Evolutionary conservation across 306 rosid genomes (phyloP), one percentile per base, ranked within the genome.

Genomic region (Aeschynomene evenia): DNA sequence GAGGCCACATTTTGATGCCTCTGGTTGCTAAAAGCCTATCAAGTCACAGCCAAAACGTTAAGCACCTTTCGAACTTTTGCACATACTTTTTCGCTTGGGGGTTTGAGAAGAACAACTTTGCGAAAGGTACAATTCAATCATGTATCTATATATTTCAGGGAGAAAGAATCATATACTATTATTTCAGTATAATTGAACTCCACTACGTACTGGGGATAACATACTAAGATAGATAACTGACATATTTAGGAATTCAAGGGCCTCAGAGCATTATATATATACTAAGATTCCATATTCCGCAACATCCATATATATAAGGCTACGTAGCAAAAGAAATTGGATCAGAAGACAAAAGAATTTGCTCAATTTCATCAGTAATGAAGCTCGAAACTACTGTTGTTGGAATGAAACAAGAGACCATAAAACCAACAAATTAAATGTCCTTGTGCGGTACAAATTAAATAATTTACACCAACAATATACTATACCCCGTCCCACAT

Each of bases 11-110:
- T 82, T 71, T 68, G 88, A 91, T 88, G 73, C 90, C 77, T 72
- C n/a, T 59, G 7, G 66, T 24, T 74, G 79, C 84, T 83, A 86
- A 55, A 36, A 77, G 74, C 79, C 82, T 54, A 79, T 24, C 69
- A 75, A 80, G 73, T 86, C 81, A 77, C 71, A 9, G 84, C 96
- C 95, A 91, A 91, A 85, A 82, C 79, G 63, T 73, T 74, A 71
- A 70, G 60, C 81, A 72, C 70, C 62, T 76, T 72, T 81, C 77
- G 72, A 68, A 62, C 71, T 77, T 81, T 80, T 56, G 14, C 64
- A 73, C 81, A 61, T 46, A 60, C 75, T 80, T 76, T 75, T 75
- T n/a, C n/a, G 71, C 79, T 55, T 26, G 55, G 36, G 36, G 62
- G 67, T 49, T 76, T 78, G 74, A 58, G 37, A 76, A 63, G 70